phyloP scores from a whole-genome alignment of 2,329 filamentous ascomycete species.

The Penicillium sp. region DNA sequence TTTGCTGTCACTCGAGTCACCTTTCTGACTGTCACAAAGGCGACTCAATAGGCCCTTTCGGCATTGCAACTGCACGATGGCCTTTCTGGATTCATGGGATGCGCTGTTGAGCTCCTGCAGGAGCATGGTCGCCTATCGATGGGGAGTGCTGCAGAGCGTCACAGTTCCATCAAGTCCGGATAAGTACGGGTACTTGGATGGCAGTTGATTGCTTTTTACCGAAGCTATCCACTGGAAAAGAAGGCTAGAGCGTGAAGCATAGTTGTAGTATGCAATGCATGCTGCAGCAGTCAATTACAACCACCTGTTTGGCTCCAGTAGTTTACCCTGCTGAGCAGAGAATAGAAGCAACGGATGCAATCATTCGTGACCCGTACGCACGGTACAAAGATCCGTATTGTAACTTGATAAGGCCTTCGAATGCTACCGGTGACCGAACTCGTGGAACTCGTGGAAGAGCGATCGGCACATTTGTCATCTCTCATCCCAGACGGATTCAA shows the following conservation, averaged over 20 bases:
- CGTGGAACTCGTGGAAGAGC: slow-evolving; percentile 36
- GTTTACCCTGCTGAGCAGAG: neutral
- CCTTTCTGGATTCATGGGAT: neutral
- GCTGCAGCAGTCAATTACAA: neutral
- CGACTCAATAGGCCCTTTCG: neutral
- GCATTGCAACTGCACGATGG: neutral
- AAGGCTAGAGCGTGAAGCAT: neutral
- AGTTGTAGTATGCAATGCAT: neutral
- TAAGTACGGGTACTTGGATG: neutral
- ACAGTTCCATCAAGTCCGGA: slow-evolving; percentile 10
- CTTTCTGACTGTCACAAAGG: neutral
- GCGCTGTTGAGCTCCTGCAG: neutral
- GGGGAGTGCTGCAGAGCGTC: slow-evolving; percentile 6
- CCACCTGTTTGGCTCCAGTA: neutral
- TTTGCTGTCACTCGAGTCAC: too few relatives aligned
- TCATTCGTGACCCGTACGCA: neutral
- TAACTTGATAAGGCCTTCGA: slow-evolving; percentile 14
- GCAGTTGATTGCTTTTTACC: neutral
- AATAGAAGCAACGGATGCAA: neutral
- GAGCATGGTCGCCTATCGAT: neutral
- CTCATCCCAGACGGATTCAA: slow-evolving; percentile 36
- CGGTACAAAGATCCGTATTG: neutral
- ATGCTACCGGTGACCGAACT: slow-evolving; percentile 33
- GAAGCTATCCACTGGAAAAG: neutral
- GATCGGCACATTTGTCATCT: slow-evolving; percentile 42